A percentile compares a stretch with the other conserved stretches of the same genome.
phyloP scores from a whole-genome alignment of 164 flowering plant genomes.

The Dillenia turbinata region DNA sequence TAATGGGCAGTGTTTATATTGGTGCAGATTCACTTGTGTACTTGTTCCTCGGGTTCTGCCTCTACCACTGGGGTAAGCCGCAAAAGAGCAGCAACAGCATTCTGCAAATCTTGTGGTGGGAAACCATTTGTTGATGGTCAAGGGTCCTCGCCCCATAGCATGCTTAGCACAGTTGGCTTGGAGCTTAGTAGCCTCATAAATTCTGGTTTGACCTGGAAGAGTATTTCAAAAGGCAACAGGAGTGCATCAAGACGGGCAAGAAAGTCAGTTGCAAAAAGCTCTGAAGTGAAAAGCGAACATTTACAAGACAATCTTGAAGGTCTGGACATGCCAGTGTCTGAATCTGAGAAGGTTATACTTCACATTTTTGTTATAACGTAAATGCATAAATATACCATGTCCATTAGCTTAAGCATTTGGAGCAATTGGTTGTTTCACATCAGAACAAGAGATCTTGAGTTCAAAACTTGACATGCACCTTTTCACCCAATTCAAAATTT shows the following conservation, averaged over 20 bases:
- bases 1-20: not conserved
- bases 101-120: slow-evolving; percentile 29
- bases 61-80: slow-evolving; percentile 16
- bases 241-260: slow-evolving; percentile 27
- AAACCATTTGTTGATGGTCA: slow-evolving; percentile 24
- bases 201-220: slow-evolving; percentile 32
- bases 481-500: too few relatives aligned
- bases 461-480: too few relatives aligned
- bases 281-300: slow-evolving; percentile 15
- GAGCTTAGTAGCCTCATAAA: slow-evolving; percentile 26
- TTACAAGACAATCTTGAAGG: slow-evolving; percentile 20
- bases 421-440: too few relatives aligned
- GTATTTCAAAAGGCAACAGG: slow-evolving; percentile 27
- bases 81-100: slow-evolving; percentile 7
- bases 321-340: slow-evolving; percentile 43
- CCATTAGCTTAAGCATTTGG: not conserved
- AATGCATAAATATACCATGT: not conserved
- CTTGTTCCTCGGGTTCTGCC: slow-evolving; percentile 22
- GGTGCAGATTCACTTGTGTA: slow-evolving; percentile 28
- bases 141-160: slow-evolving; percentile 18
- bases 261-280: slow-evolving; percentile 15
- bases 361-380: not conserved
- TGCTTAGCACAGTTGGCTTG: slow-evolving; percentile 31
- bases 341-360: slow-evolving; percentile 57
- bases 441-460: too few relatives aligned